Percentiles rank a stretch among this genome's conserved stretches.
These are phyloP conservation scores for Leavenworthia alabamica DNA, from an alignment of 345 rosid genomes.

Conservation along the genomic window DNA sequence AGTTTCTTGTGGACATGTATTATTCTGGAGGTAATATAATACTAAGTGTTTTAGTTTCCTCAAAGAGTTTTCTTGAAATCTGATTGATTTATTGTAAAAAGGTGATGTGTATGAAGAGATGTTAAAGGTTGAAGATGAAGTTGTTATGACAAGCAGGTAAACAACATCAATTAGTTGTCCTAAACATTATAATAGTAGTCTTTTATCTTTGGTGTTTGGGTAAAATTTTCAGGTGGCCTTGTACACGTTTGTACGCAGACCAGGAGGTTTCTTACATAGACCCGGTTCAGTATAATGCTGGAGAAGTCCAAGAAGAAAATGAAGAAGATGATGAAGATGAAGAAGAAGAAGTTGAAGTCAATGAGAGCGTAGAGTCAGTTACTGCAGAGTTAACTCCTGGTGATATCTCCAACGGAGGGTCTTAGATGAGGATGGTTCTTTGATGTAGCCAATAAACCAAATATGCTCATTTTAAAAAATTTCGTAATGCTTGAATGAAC, in stretches of 20 bases:
- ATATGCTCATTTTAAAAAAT: neutral
- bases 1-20: slow-evolving; percentile 49
- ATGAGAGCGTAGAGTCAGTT: slow-evolving; percentile 38
- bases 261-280: slow-evolving; percentile 41
- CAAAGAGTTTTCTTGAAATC: neutral
- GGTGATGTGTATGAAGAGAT: slow-evolving; percentile 52
- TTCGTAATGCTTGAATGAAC: neutral
- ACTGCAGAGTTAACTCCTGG: slow-evolving; percentile 30
- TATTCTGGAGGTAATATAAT: slow-evolving; percentile 64
- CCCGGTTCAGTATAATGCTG: slow-evolving; percentile 19
- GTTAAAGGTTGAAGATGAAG: neutral
- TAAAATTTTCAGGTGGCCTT: slow-evolving; percentile 50
- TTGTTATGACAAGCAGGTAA: slow-evolving; percentile 57
- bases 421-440: slow-evolving; percentile 30
- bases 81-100: slow-evolving; percentile 15
- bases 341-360: slow-evolving; percentile 31
- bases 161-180: neutral
- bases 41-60: neutral
- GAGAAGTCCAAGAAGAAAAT: neutral
- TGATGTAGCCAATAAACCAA: neutral
- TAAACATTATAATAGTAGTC: no score
- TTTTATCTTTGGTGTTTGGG: slow-evolving; percentile 4
- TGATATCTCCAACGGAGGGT: slow-evolving; percentile 38
- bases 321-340: no score
- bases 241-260: slow-evolving; percentile 46